Evolutionary conservation across 2,329 filamentous ascomycete species (phyloP), one percentile per base, ranked within the genome.

Genomic region (Elsinoe batatas): DNA sequence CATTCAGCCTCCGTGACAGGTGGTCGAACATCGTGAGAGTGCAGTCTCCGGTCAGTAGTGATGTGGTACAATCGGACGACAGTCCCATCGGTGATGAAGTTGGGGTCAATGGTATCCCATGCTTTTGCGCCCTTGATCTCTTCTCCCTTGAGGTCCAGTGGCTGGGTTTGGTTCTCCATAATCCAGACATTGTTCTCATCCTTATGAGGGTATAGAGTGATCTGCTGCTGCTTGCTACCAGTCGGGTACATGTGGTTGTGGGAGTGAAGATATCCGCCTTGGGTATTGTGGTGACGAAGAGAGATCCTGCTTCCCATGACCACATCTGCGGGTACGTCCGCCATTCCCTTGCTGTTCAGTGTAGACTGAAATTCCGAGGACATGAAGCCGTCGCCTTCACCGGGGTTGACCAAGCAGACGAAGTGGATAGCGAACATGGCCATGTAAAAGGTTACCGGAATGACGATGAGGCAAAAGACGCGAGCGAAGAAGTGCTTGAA

Each of bases 351-450:
- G 65, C 84, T 91, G 75, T 97, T 98, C 62, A 98, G 78, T 1
- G 93, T 97, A 32, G 93, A 87, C 74, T 98, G 93, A 77, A 98
- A 98, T 68, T 98, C 93, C 56, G 91, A 95, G 68, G 91, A 96
- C 93, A 98, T 98, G 77, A 98, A 98, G 56, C 93, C 93, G 71
- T 98, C 93, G 55, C 93, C 93, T 53, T 98, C 93, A 58, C 93
- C 93, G 26, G 93, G 93, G 73, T 98, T 98, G 58, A 85, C 81
- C 40, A 98, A 80, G 76, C 88, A 94, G 63, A 91, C 63, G 73
- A 98, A 98, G 76, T 98, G 93, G 65, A 98, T 94, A 54, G 82
- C 91, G 67, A 98, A 98, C 88, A 97, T 95, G 66, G 82, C 85
- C 78, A 96, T 85, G 76, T 98, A 98, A 74, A 98, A 95, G 35